phyloP scores from a whole-genome alignment of 306 rosid species.

The Hylodesmum podocarpum region DNA sequence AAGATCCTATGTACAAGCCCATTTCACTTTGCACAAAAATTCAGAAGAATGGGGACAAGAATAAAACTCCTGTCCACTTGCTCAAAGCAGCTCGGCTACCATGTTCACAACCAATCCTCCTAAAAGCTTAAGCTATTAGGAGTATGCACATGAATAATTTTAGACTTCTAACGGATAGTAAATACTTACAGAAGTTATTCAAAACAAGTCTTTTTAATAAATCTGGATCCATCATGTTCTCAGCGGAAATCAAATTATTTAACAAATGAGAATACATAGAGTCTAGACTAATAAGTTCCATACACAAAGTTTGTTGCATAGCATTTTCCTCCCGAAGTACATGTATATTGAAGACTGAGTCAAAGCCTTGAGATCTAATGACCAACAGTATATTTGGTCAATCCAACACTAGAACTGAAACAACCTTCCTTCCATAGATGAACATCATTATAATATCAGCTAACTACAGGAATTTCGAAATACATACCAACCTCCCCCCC shows the following conservation, averaged over 20 bases:
- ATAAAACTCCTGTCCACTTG: not conserved
- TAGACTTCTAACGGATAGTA: constrained; percentile 17
- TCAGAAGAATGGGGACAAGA: not conserved
- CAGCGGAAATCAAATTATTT: constrained; percentile 81
- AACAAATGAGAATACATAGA: constrained; percentile 72
- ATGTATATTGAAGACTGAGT: not conserved
- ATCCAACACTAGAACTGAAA: constrained; percentile 5
- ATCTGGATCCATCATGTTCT: constrained; percentile 97
- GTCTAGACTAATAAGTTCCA: not conserved
- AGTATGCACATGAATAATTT: not conserved
- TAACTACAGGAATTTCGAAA: not conserved
- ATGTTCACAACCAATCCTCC: constrained; percentile 13
- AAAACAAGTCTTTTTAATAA: constrained; percentile 75
- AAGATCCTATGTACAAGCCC: not conserved
- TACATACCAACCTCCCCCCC: not conserved
- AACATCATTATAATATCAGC: not conserved
- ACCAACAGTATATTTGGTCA: not conserved
- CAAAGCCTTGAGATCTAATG: constrained; percentile 22
- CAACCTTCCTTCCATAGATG: not conserved
- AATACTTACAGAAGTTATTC: constrained; percentile 90
- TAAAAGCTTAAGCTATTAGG: constrained; percentile 1
- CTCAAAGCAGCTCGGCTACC: not conserved
- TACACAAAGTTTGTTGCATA: not conserved
- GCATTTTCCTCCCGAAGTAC: constrained; percentile 17
- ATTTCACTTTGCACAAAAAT: not conserved